Base-by-base conservation (phyloP, 2,329 filamentous ascomycete genomes). In the Pyrenochaeta sp. region DNA sequence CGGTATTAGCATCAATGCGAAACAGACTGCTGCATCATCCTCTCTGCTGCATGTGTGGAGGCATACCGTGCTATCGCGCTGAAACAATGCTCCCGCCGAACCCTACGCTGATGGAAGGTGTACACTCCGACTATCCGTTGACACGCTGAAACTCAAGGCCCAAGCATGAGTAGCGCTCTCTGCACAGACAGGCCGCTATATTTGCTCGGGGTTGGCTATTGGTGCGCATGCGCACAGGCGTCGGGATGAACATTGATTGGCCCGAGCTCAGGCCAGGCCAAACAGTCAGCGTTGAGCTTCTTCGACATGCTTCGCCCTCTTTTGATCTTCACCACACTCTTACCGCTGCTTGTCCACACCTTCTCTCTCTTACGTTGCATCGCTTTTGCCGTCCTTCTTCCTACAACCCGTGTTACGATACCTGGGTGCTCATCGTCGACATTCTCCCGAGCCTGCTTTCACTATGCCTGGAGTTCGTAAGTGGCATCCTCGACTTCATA, bases 391-490 rank as follows among this genome's bases (percentile, higher is more conserved):
- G 23, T 32, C 18, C 10, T 30, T 27, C 15, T 40, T 46, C 29
- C n/a, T 10, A 18, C 39, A 35, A 36, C 21, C 30, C 27, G 14
- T 20, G 33, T 40, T 18, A 39, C 36, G 2, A 29, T 4, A 30
- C 39, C 30, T 14, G 3, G 45, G 18, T 32, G 27, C 44, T 42
- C 32, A 15, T 41, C 40, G 32, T 31, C 27, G 36, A 35, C 23
- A 23, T 32, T 20, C 23, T 30, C 44, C 35, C 29, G 30, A 32
- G 14, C 37, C 49, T 40, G 36, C 41, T 45, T 27, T 48, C 63
- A 70, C 42, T 58, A 76, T 76, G 74, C 74, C 74, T 54, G 74
- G 74, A 61, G 73, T 76, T 53, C 74, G 74, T 76, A 70, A 71
- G 74, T 76, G 54, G 3, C 35, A n/a, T 9, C 17, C 35, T 36